These are phyloP conservation scores for Tagetes patula DNA, from an alignment of 129 eudicot species.

Conservation along the genomic window DNA sequence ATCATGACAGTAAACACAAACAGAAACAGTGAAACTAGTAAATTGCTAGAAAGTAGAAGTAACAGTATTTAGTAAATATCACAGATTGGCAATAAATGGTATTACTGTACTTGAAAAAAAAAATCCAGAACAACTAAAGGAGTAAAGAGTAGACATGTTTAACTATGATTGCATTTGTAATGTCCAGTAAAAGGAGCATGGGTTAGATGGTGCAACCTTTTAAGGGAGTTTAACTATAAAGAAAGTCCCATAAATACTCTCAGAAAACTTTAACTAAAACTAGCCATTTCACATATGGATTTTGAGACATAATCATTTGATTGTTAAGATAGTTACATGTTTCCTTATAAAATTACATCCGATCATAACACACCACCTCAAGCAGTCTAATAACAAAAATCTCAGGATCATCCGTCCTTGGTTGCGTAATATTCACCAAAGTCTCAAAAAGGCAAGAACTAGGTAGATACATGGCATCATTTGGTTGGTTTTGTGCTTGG, in stretches of 20 bases:
- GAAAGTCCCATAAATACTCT: background rate
- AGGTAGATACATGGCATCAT: background rate
- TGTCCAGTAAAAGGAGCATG: conserved; percentile 16
- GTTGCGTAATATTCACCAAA: background rate
- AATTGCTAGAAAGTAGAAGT: conserved; percentile 17
- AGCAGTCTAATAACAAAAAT: background rate
- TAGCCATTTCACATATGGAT: background rate
- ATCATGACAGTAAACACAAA: background rate
- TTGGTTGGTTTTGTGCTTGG: background rate
- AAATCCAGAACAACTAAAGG: conserved; percentile 13
- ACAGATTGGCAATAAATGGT: conserved; percentile 5
- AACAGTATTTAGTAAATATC: background rate
- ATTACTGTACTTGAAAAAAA: background rate
- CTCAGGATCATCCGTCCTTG: background rate
- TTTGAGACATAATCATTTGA: background rate
- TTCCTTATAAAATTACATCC: background rate
- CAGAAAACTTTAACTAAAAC: background rate
- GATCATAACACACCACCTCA: background rate
- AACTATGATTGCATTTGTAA: conserved; percentile 22
- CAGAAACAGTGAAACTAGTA: conserved; percentile 7
- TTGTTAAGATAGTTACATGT: background rate
- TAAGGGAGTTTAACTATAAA: background rate
- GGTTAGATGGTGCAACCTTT: background rate
- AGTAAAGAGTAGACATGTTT: conserved; percentile 7
- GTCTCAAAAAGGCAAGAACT: background rate